Conservation (phyloP, 2,329 filamentous ascomycete genomes). For the Zymoseptoria crescenta region DNA sequence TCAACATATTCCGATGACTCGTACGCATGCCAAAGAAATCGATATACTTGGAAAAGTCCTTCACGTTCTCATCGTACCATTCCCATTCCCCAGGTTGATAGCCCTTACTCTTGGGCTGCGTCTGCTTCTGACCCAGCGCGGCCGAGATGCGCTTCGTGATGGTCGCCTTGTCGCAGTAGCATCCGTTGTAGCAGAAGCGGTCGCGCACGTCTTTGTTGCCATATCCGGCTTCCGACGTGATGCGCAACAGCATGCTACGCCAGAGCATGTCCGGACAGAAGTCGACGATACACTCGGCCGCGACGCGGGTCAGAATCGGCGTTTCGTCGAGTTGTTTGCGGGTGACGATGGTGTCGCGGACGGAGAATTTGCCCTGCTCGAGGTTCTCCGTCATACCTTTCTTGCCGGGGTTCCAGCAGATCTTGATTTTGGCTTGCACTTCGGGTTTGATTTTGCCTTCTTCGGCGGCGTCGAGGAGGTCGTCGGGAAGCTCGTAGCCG, state of each 20-base stretch:
- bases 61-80: conserved; percentile 23
- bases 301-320: conserved; percentile 22
- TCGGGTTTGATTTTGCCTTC: conserved; percentile 18
- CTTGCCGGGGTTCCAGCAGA: conserved; percentile 30
- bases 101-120: conserved; percentile 18
- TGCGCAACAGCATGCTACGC: conserved; percentile 29
- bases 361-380: conserved; percentile 24
- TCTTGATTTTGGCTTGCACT: conserved; percentile 21
- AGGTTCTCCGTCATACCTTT: conserved; percentile 25
- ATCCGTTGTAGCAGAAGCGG: conserved; percentile 30
- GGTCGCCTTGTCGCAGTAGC: conserved; percentile 28
- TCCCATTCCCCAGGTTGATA: conserved; percentile 16
- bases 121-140: conserved; percentile 29
- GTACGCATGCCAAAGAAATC: conserved; percentile 23
- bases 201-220: conserved; percentile 29
- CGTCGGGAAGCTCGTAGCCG: conserved; percentile 18
- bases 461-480: conserved; percentile 25
- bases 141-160: conserved; percentile 31
- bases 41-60: conserved; percentile 22
- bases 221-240: conserved; percentile 24
- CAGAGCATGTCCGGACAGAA: conserved; percentile 31
- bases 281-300: conserved; percentile 30
- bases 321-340: conserved; percentile 23
- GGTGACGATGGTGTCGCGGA: conserved; percentile 28
- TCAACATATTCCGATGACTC: conserved; percentile 21